Evolutionary conservation across 768 basidiomycete species (phyloP), one percentile per base, ranked within the genome.

Genomic region (Rhodotorula sphaerocarpa): DNA sequence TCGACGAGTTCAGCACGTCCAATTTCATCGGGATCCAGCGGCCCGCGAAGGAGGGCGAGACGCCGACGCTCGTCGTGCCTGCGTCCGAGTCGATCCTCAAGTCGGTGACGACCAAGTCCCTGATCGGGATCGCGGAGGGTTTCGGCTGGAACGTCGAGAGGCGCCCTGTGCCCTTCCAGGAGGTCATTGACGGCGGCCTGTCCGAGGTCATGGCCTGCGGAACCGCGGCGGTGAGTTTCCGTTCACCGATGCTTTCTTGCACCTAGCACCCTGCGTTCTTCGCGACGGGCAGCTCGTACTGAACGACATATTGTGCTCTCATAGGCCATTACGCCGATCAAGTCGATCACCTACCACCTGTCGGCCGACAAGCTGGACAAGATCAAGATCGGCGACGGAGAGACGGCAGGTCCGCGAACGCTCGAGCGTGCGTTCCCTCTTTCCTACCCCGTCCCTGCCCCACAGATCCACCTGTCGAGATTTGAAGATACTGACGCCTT

Each of bases 1-100:
- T 73, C 27, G 72, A 73, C 61, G 72, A 73, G 62, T 73, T 73
- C 55, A 70, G 69, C 15, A 73, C 72, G 9, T 65, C 64, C 23
- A 73, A 73, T 65, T 70, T 66, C 50, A 50, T 72, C 50, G 65
- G 61, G 42, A 59, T 73, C 52, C 52, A 52, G 44, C 65, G 58
- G 50, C 34, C 43, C 0, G 11, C 58, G 7, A 16, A 16, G 10
- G 30, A 30, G 16, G 53, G 52, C 27, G 53, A 31, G 20, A 62
- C 30, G 28, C 63, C 64, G 23, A 69, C 63, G 15, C 63, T 73
- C 55, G 67, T 69, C 57, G 69, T 70, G 4, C 72, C 72, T 4
- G 42, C 47, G 27, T 65, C 62, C 20, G 54, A 58, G 25, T 65
- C 67, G 31, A 73, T 73, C 66, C 66, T 73, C 48, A 56, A 57